These are phyloP conservation scores for Maudiozyma turicensis DNA, from an alignment of 805 yeast genomes.

Conservation along the genomic window DNA sequence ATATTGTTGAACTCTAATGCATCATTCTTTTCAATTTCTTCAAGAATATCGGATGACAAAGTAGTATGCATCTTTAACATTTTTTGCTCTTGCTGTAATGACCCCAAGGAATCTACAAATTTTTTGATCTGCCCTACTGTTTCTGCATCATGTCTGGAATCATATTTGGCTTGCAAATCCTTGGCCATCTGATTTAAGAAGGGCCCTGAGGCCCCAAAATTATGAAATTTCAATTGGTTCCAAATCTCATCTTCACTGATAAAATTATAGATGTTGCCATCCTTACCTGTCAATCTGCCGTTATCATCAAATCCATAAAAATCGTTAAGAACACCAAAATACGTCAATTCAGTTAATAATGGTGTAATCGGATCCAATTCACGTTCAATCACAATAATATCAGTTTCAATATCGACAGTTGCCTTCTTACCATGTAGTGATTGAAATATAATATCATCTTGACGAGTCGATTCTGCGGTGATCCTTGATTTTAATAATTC, in stretches of 20 bases:
- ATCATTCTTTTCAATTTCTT: constrained; percentile 31
- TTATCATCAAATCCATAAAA: constrained; percentile 42
- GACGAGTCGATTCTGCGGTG: constrained; percentile 3
- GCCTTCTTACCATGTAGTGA: constrained; percentile 27
- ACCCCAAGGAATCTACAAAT: constrained; percentile 62
- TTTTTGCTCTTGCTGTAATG: constrained; percentile 57
- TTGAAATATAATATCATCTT: constrained; percentile 17
- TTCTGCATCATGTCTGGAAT: constrained; percentile 44
- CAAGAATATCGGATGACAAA: constrained; percentile 57
- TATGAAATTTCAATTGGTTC: constrained; percentile 46
- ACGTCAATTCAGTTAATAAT: constrained; percentile 65
- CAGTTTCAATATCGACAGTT: constrained; percentile 45
- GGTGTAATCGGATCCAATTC: constrained; percentile 66
- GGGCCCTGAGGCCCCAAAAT: constrained; percentile 74
- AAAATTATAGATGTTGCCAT: constrained; percentile 11
- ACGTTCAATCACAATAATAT: constrained; percentile 72
- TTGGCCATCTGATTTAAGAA: constrained; percentile 63
- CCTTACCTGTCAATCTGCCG: constrained; percentile 22
- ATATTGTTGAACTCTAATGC: constrained; percentile 33
- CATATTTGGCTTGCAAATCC: constrained; percentile 58
- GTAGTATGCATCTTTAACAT: constrained; percentile 62
- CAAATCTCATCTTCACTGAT: constrained; percentile 26
- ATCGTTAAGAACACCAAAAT: constrained; percentile 76
- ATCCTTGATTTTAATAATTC: constrained; percentile 13
- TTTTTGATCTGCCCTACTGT: constrained; percentile 56